Conservation (phyloP, 805 yeast species). For the Candida golubevii region DNA sequence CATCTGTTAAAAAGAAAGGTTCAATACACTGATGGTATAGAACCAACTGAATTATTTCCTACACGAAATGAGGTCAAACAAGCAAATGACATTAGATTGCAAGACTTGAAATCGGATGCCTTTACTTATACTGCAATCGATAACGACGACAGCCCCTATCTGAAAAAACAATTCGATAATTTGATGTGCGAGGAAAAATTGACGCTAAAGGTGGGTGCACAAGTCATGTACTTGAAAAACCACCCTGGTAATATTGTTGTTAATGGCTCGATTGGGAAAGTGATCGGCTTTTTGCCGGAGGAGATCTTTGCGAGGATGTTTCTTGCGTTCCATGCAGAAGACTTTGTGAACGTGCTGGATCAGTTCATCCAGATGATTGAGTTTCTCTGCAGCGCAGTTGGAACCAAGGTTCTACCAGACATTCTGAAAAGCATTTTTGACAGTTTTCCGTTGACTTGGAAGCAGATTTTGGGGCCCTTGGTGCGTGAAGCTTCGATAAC, state of each 20-base stretch:
- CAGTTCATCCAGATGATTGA: constrained; percentile 11
- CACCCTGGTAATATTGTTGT: constrained; percentile 61
- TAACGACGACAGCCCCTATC: constrained; percentile 46
- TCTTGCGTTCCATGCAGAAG: constrained; percentile 9
- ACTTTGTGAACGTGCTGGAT: constrained; percentile 10
- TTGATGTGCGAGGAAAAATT: constrained; percentile 69
- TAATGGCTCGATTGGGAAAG: constrained; percentile 73
- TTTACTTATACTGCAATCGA: constrained; percentile 49
- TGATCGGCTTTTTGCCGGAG: constrained; percentile 45
- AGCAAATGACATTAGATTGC: constrained; percentile 54
- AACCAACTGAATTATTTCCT: constrained; percentile 71
- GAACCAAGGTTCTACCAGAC: constrained; percentile 3
- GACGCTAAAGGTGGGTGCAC: constrained; percentile 64
- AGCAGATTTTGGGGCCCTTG: constrained; percentile 10
- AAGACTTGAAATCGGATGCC: constrained; percentile 40
- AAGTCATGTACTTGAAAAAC: constrained; percentile 79
- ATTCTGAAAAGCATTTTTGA: constrained; percentile 6
- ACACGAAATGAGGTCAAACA: constrained; percentile 68
- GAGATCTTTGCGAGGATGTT: constrained; percentile 9
- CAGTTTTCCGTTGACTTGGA: constrained; percentile 12
- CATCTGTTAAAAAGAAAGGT: constrained; percentile 49
- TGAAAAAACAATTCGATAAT: constrained; percentile 43
- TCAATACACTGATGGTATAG: constrained; percentile 50
- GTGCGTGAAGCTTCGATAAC: constrained; percentile 9
- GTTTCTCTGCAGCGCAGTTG: constrained; percentile 9